Conservation (phyloP, 768 basidiomycete genomes). For the Pleurotus ostreatus region DNA sequence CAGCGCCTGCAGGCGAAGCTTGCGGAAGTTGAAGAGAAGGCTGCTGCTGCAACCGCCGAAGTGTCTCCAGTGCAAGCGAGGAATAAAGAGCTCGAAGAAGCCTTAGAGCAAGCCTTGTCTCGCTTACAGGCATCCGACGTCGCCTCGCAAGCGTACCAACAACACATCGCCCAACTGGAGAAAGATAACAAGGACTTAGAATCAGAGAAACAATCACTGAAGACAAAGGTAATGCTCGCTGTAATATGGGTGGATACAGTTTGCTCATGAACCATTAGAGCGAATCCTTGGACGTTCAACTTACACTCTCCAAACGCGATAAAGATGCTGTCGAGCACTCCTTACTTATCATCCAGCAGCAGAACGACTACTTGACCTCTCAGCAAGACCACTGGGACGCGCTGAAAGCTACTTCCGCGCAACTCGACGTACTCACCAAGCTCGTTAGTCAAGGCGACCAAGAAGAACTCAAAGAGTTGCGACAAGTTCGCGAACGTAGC, state of each 20-base stretch:
- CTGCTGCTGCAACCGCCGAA: slow-evolving; percentile 41
- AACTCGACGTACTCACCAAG: slow-evolving; percentile 63
- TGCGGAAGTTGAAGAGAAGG: slow-evolving; percentile 47
- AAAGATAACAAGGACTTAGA: slow-evolving; percentile 48
- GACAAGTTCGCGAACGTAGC: slow-evolving; percentile 58
- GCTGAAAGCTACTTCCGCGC: slow-evolving; percentile 63
- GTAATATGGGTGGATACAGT: slow-evolving; percentile 9
- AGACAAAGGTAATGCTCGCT: slow-evolving; percentile 50
- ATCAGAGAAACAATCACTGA: slow-evolving; percentile 54
- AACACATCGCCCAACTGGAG: slow-evolving; percentile 61
- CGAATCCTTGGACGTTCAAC: slow-evolving; percentile 56
- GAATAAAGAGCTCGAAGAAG: slow-evolving; percentile 65
- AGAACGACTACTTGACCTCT: slow-evolving; percentile 52
- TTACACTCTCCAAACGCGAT: slow-evolving; percentile 55
- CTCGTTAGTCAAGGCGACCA: slow-evolving; percentile 61
- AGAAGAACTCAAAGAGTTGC: slow-evolving; percentile 70
- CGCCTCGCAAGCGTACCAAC: slow-evolving; percentile 52
- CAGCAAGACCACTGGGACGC: slow-evolving; percentile 82
- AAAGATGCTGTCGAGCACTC: slow-evolving; percentile 53
- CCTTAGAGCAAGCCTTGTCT: slow-evolving; percentile 67
- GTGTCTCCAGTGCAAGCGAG: slow-evolving; percentile 41
- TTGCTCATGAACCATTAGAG: slow-evolving; percentile 35
- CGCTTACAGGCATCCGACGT: slow-evolving; percentile 74
- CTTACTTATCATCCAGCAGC: slow-evolving; percentile 49
- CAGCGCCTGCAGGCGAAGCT: slow-evolving; percentile 54